Base-by-base conservation (phyloP, 768 basidiomycete species). In the Paxillus ammoniavirescens region DNA sequence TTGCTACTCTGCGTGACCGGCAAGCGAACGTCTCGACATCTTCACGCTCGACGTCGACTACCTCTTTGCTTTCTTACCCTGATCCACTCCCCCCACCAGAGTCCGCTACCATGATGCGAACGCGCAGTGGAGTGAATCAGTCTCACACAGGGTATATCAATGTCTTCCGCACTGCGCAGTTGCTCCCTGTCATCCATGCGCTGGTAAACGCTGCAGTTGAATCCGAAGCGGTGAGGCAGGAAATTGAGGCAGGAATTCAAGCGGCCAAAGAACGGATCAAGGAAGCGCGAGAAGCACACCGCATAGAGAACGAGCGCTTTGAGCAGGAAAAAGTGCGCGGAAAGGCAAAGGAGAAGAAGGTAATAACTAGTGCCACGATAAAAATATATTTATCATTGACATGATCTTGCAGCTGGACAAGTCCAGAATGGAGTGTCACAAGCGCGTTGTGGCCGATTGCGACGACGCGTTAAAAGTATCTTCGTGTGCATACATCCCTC, bases 171-270 rank as follows among this genome's bases (percentile, higher is more conserved):
- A 73, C 87, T 0, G 77, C 77, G 5, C 90, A 91, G 59, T 75
- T 92, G 60, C 72, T 92, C 13, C 89, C 89, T 14, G 76, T 88
- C 18, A 62, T 91, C 28, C 56, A 76, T 7, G 77, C 81, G 4
- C 72, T 93, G n/a, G 77, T 87, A 13, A 75, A 86, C 37, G 68
- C 69, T 7, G 77, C 73, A 2, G 59, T 83, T 15, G 66, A 76
- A 26, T 77, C 83, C 8, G 69, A 74, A 42, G 60, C 64, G 15
- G 68, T 87, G 18, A 79, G 81, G 12, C 77, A 81, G 30, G 86
- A 84, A 50, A 69, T 93, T 14, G 89, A 90, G 9, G 72, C 72
- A 5, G 85, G 84, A 5, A 53, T 70, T 0, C 76, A 79, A 58
- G 78, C 82, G 26, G 76, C 70, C 36, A 90, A 81, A 63, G 84